These are phyloP conservation scores for Paraconiothyrium sp. DNA, from an alignment of 2,329 filamentous ascomycete genomes.

Conservation along the genomic window DNA sequence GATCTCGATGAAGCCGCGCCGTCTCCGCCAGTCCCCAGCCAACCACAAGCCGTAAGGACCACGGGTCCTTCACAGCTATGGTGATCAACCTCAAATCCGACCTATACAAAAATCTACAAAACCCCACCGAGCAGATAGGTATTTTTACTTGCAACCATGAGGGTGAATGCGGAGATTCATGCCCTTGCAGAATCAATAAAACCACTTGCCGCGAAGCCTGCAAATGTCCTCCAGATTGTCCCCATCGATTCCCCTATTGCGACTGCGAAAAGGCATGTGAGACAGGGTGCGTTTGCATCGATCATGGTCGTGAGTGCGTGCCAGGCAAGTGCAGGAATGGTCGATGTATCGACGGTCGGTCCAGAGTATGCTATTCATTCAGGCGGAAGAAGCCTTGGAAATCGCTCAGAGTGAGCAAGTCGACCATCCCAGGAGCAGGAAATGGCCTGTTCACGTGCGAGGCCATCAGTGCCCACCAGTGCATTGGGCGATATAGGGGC, in stretches of 20 bases:
- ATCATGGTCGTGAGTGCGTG: slow-evolving; percentile 2
- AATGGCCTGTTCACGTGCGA: not conserved
- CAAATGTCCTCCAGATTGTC: not conserved
- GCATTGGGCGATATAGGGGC: not conserved
- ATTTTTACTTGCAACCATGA: slow-evolving; percentile 6
- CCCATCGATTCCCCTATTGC: slow-evolving; percentile 4
- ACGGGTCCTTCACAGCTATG: not conserved
- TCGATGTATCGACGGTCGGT: not conserved
- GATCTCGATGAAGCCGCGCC: not conserved
- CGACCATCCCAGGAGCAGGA: not conserved
- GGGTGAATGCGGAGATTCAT: not conserved
- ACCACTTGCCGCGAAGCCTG: slow-evolving; percentile 5
- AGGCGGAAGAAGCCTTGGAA: not conserved
- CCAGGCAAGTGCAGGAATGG: not conserved
- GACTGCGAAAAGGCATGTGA: not conserved
- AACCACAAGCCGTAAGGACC: not conserved
- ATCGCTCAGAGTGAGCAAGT: not conserved
- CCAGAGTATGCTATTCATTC: not conserved
- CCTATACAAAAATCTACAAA: not conserved
- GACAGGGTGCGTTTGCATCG: not conserved
- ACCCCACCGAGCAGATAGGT: not conserved
- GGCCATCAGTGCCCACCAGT: not conserved
- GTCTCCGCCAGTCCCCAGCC: not conserved
- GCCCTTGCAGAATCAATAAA: slow-evolving; percentile 7
- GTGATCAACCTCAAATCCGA: not conserved